These are phyloP conservation scores for Ormosia emarginata DNA, from an alignment of 306 rosid genomes.

Conservation along the genomic window DNA sequence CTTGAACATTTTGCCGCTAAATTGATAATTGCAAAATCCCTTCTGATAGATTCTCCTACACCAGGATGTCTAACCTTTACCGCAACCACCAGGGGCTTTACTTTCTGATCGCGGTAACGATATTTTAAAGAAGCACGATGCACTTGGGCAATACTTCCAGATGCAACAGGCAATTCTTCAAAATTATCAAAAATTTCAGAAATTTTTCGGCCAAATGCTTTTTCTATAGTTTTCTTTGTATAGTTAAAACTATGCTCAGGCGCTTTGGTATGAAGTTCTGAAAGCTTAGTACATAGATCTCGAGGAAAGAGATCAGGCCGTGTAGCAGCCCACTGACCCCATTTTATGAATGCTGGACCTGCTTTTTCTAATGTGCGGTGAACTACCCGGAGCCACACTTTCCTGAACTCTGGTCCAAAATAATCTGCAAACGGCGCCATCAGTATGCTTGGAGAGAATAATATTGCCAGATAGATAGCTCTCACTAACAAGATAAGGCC, in stretches of 20 bases:
- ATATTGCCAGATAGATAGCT: constrained; percentile 56
- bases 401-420: constrained; percentile 60
- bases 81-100: constrained; percentile 68
- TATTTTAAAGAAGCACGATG: constrained; percentile 76
- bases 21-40: constrained; percentile 78
- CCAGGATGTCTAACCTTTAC: constrained; percentile 94
- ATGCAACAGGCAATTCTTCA: constrained; percentile 84
- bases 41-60: constrained; percentile 82
- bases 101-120: constrained; percentile 72
- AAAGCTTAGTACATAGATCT: constrained; percentile 66
- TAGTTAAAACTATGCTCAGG: constrained; percentile 77
- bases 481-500: constrained; percentile 48
- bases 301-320: constrained; percentile 82
- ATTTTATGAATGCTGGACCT: constrained; percentile 86
- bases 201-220: constrained; percentile 71
- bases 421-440: constrained; percentile 73
- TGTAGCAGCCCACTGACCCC: constrained; percentile 99
- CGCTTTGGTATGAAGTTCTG: constrained; percentile 83
- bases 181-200: constrained; percentile 76
- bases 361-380: constrained; percentile 70
- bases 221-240: constrained; percentile 75
- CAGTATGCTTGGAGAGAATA: constrained; percentile 72
- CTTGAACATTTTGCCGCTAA: constrained; percentile 62
- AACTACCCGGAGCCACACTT: constrained; percentile 63
- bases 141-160: constrained; percentile 90